Conservation (phyloP, 495 filamentous ascomycete species). For the Oidiodendron maius region DNA sequence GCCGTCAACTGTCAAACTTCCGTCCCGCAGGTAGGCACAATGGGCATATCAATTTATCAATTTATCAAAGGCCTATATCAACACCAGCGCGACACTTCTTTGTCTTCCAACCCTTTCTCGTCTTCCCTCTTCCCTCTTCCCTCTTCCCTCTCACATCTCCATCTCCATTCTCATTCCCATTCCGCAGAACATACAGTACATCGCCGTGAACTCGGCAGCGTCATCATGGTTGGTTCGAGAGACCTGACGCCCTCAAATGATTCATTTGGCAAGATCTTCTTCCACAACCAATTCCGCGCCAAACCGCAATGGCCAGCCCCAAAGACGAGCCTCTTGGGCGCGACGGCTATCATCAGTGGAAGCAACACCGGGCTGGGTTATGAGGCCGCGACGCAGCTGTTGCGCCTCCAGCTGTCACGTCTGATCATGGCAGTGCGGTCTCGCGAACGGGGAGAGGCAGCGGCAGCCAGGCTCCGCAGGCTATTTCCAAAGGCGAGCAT, state of each 20-base stretch:
- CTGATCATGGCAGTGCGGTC: slow-evolving; percentile 53
- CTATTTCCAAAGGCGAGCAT: slow-evolving; percentile 31
- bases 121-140: too few relatives aligned
- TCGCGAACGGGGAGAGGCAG: slow-evolving; percentile 36
- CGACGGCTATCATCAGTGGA: slow-evolving; percentile 48
- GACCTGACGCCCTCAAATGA: slow-evolving; percentile 15
- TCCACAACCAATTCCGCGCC: slow-evolving; percentile 29
- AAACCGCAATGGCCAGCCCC: slow-evolving; percentile 21
- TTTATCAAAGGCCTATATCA: too few relatives aligned
- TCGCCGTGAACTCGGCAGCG: too few relatives aligned
- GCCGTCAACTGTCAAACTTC: too few relatives aligned
- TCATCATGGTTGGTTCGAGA: slow-evolving; percentile 22
- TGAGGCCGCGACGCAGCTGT: slow-evolving; percentile 41
- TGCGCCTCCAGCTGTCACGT: slow-evolving; percentile 34
- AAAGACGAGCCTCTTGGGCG: slow-evolving; percentile 23
- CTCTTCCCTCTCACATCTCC: too few relatives aligned
- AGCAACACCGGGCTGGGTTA: slow-evolving; percentile 48
- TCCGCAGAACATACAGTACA: too few relatives aligned
- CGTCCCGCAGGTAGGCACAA: too few relatives aligned
- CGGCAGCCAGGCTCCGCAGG: slow-evolving; percentile 28
- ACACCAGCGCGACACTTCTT: too few relatives aligned
- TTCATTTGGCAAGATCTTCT: slow-evolving; percentile 17
- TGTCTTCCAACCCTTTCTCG: too few relatives aligned
- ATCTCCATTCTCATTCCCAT: too few relatives aligned
- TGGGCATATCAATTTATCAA: too few relatives aligned